Conservation (phyloP, 2,329 filamentous ascomycete species). For the Stemphylium lycopersici region DNA sequence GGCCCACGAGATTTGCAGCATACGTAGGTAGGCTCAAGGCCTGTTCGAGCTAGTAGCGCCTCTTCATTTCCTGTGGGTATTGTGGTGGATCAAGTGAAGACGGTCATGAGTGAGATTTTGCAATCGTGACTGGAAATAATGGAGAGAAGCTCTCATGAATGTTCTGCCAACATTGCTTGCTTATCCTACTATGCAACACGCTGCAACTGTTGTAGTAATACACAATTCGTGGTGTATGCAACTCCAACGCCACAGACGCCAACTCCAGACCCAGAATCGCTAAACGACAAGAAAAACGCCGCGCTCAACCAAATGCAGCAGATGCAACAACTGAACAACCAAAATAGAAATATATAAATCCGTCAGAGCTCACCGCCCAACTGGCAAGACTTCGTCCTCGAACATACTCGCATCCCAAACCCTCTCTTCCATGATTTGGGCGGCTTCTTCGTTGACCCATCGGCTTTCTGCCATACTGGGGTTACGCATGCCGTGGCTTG, state of each 20-base stretch:
- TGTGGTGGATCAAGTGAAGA: too few relatives aligned
- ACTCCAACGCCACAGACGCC: neutral
- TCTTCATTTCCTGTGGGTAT: neutral
- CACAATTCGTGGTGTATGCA: conserved; percentile 1
- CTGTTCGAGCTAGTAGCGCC: neutral
- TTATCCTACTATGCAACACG: conserved; percentile 7
- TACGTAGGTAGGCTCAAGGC: too few relatives aligned
- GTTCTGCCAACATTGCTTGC: neutral
- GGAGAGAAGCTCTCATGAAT: too few relatives aligned
- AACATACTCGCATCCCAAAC: conserved; percentile 34
- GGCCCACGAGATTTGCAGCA: too few relatives aligned
- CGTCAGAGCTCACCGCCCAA: neutral
- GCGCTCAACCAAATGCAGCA: conserved; percentile 18
- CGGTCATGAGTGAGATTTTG: too few relatives aligned
- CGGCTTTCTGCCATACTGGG: conserved; percentile 1
- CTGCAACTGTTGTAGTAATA: neutral
- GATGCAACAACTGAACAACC: conserved; percentile 6
- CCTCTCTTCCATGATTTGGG: conserved; percentile 20
- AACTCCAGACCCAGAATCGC: neutral
- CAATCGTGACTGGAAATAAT: too few relatives aligned
- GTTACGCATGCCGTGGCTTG: conserved; percentile 2
- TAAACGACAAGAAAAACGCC: conserved; percentile 13
- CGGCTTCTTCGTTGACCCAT: conserved; percentile 15
- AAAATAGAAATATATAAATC: neutral
- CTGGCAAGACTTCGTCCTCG: conserved; percentile 27